These are phyloP conservation scores for Rhizoclosmatium globosum DNA, from an alignment of 192 early-diverging fungal genomes.

Conservation along the genomic window DNA sequence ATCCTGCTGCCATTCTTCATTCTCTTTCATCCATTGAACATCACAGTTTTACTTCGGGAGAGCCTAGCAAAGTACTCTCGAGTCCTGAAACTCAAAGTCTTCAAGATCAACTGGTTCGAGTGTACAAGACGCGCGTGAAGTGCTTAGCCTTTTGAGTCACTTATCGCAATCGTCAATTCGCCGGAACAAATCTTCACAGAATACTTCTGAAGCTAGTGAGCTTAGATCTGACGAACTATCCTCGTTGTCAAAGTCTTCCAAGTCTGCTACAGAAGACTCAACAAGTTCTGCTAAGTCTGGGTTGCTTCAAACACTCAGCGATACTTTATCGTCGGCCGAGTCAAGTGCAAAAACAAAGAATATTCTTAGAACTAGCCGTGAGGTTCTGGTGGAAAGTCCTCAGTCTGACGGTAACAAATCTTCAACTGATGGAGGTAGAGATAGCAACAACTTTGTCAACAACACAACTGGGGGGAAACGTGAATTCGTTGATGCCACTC, in stretches of 20 bases:
- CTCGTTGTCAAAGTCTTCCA: background rate
- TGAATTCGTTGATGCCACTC: no score
- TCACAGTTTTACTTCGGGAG: slow-evolving; percentile 17
- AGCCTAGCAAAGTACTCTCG: background rate
- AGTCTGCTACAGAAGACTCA: background rate
- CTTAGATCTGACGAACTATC: slow-evolving; percentile 9
- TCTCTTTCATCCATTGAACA: slow-evolving; percentile 33
- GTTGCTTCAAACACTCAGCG: no score
- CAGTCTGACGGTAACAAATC: no score
- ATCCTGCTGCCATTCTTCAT: background rate
- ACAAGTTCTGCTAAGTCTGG: no score
- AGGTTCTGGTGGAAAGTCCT: no score
- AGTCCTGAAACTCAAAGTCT: slow-evolving; percentile 1
- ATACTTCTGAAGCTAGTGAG: background rate
- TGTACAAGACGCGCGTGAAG: slow-evolving; percentile 9
- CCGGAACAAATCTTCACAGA: background rate
- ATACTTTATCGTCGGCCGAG: no score
- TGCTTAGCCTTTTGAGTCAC: slow-evolving; percentile 24
- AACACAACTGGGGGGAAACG: no score
- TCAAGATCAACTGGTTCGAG: background rate
- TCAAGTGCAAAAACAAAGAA: no score
- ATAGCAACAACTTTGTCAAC: no score
- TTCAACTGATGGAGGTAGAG: no score
- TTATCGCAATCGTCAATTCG: slow-evolving; percentile 20
- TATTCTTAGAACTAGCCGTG: no score